phyloP scores from a whole-genome alignment of 306 rosid species.

The Corylus americana region DNA sequence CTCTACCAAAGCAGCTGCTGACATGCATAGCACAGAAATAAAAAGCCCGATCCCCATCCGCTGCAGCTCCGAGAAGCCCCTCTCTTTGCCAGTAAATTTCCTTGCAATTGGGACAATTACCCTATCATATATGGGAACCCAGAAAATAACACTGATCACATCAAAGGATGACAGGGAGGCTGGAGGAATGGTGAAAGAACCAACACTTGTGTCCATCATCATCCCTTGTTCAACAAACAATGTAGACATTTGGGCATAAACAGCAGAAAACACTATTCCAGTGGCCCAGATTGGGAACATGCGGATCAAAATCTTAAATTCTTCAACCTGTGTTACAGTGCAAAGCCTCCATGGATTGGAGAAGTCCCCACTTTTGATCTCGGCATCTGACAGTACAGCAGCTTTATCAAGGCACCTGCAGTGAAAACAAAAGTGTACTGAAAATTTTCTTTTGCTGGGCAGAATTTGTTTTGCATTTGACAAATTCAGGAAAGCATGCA shows the following conservation, averaged over 20 bases:
- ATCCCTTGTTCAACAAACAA: constrained; percentile 94
- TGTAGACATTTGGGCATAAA: constrained; percentile 95
- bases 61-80: constrained; percentile 93
- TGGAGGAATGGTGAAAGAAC: constrained; percentile 86
- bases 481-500: neutral
- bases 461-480: constrained; percentile 1
- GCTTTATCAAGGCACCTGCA: constrained; percentile 94
- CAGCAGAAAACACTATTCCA: constrained; percentile 84
- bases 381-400: constrained; percentile 65
- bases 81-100: constrained; percentile 73
- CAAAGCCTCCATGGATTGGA: constrained; percentile 86
- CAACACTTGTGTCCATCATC: constrained; percentile 73
- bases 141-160: constrained; percentile 79
- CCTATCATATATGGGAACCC: constrained; percentile 86
- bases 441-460: neutral
- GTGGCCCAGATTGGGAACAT: constrained; percentile 97
- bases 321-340: constrained; percentile 95
- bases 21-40: constrained; percentile 82
- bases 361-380: constrained; percentile 52
- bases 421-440: constrained; percentile 5
- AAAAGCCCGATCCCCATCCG: constrained; percentile 92
- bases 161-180: constrained; percentile 90
- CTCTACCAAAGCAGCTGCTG: constrained; percentile 88
- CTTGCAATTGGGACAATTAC: constrained; percentile 80
- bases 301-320: constrained; percentile 85